Evolutionary conservation across 2,329 filamentous ascomycete genomes (phyloP).

Genomic region (Claviceps sp.): DNA sequence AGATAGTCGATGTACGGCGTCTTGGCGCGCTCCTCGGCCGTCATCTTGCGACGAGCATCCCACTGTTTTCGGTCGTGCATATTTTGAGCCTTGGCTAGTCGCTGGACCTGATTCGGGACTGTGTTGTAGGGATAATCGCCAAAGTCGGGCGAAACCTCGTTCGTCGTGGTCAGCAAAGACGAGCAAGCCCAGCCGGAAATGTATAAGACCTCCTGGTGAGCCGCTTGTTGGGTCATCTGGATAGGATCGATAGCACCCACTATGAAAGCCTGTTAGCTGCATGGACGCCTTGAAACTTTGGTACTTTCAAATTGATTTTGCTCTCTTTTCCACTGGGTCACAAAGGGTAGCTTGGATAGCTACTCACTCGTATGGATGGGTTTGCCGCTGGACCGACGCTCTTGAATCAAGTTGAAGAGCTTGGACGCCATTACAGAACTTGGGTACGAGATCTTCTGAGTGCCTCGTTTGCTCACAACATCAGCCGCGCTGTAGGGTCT

Average conservation of each 20-base stretch:
- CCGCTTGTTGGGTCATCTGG: conserved; percentile 97
- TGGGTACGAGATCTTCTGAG: conserved; percentile 75
- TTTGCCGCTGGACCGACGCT: conserved; percentile 63
- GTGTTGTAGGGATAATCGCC: conserved; percentile 99
- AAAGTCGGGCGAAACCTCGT: conserved; percentile 95
- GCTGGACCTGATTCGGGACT: conserved; percentile 93
- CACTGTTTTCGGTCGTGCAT: conserved; percentile 95
- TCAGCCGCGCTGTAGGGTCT: conserved; percentile 82
- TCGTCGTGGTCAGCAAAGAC: conserved; percentile 79
- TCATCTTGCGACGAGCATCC: conserved; percentile 71
- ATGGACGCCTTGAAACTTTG: too few relatives aligned
- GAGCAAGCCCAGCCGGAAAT: conserved; percentile 97
- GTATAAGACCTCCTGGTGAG: conserved; percentile 91
- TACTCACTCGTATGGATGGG: conserved; percentile 81
- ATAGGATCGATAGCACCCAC: conserved; percentile 98
- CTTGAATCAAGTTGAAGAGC: conserved; percentile 76
- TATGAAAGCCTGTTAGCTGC: conserved; percentile 19
- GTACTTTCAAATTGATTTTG: not conserved
- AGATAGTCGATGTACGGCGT: conserved; percentile 86
- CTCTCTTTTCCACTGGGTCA: not conserved
- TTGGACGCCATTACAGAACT: conserved; percentile 93
- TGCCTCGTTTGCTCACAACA: conserved; percentile 85
- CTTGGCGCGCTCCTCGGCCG: conserved; percentile 53
- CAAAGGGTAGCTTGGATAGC: not conserved
- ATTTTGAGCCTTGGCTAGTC: conserved; percentile 89